Evolutionary conservation across 106 monocot genomes (phyloP).

Genomic region (Xerophyta viscosa): DNA sequence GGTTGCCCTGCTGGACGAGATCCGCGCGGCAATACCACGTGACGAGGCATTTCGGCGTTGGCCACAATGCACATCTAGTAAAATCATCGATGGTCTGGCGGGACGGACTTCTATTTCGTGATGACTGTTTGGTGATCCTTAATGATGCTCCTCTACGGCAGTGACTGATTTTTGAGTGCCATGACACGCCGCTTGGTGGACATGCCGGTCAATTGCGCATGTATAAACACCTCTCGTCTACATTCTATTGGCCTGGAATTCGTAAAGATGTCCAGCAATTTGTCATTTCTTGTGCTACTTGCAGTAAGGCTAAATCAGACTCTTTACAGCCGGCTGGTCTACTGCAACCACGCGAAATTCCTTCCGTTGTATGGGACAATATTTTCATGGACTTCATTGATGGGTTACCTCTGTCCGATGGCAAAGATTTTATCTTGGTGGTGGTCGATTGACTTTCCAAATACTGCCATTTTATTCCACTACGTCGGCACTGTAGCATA

Average conservation of each 20-base stretch:
- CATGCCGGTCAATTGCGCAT: neutral
- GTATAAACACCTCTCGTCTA: neutral
- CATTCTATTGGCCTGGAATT: neutral
- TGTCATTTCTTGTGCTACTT: neutral
- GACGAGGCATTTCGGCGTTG: too few species aligned
- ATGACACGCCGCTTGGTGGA: neutral
- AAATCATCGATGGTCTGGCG: too few species aligned
- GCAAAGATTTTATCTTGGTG: neutral
- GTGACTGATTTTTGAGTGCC: neutral
- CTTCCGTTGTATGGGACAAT: neutral
- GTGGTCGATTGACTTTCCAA: neutral
- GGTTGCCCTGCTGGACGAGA: too few species aligned
- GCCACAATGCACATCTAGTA: too few species aligned
- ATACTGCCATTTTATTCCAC: neutral
- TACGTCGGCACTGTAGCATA: too few species aligned
- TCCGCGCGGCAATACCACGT: too few species aligned
- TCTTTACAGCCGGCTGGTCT: neutral
- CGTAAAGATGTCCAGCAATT: neutral
- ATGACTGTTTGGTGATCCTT: neutral
- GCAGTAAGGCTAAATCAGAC: neutral
- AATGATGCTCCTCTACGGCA: neutral
- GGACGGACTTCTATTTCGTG: neutral
- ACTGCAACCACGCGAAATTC: conserved; percentile 1
- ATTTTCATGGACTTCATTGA: conserved; percentile 8
- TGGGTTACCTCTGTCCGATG: neutral